These are phyloP conservation scores for Neotropicomus parvogracilis DNA, from an alignment of 1,284 basidiomycete genomes.

Conservation along the genomic window DNA sequence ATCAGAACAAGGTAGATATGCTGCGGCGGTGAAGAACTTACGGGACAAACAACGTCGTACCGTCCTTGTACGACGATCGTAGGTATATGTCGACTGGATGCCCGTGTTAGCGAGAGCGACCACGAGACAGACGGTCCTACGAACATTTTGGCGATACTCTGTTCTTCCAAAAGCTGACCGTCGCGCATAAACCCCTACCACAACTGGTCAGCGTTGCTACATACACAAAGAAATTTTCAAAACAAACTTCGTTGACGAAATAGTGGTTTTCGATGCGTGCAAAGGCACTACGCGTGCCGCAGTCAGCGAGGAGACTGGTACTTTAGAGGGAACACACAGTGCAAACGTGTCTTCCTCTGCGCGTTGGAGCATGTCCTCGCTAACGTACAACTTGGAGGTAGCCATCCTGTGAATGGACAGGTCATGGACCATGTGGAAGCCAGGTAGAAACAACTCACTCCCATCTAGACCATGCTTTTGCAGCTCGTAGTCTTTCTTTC, in stretches of 20 bases:
- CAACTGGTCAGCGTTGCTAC: slow-evolving; percentile 5
- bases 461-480: slow-evolving; percentile 87
- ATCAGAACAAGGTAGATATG: slow-evolving; percentile 1
- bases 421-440: slow-evolving; percentile 2
- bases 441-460: slow-evolving; percentile 53
- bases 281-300: slow-evolving; percentile 59
- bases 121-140: slow-evolving; percentile 19
- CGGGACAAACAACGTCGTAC: slow-evolving; percentile 79
- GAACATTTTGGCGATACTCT: slow-evolving; percentile 88
- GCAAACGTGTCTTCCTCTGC: slow-evolving; percentile 75
- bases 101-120: slow-evolving; percentile 13
- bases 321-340: slow-evolving; percentile 46
- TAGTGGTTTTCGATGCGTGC: slow-evolving; percentile 92
- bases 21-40: slow-evolving; percentile 32
- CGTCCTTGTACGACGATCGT: slow-evolving; percentile 83
- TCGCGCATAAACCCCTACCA: slow-evolving; percentile 82
- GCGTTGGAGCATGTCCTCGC: slow-evolving; percentile 65
- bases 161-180: slow-evolving; percentile 80
- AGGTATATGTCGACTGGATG: slow-evolving; percentile 76
- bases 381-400: slow-evolving; percentile 71
- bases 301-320: slow-evolving; percentile 7
- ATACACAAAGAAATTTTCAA: background rate
- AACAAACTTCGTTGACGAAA: slow-evolving; percentile 70
- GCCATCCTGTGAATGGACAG: slow-evolving; percentile 55
- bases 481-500: slow-evolving; percentile 63